These are phyloP conservation scores for Zygosaccharomyces siamensis DNA, from an alignment of 805 yeast species.

Conservation along the genomic window DNA sequence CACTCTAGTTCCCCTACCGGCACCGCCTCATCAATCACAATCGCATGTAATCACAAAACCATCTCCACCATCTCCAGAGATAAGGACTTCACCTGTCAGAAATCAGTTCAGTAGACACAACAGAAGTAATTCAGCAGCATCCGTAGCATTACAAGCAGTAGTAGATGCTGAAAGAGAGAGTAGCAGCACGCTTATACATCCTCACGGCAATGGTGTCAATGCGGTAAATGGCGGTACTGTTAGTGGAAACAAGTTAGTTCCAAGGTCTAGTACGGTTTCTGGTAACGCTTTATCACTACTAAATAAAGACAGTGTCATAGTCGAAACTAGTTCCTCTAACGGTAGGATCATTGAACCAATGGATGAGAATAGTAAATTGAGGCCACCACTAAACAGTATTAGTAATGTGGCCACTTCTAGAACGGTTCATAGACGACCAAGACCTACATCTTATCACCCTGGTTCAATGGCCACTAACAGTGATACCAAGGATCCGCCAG, in stretches of 20 bases:
- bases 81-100: constrained; percentile 22
- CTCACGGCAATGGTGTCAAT: neutral
- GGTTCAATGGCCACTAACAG: constrained; percentile 10
- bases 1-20: constrained; percentile 44
- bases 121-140: constrained; percentile 50
- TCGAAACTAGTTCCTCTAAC: constrained; percentile 25
- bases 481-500: neutral
- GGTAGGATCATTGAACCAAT: constrained; percentile 16
- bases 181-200: neutral
- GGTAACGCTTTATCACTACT: constrained; percentile 19
- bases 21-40: constrained; percentile 66
- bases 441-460: constrained; percentile 85
- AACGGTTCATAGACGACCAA: constrained; percentile 50
- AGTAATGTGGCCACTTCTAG: neutral
- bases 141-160: constrained; percentile 66
- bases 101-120: constrained; percentile 28
- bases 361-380: neutral
- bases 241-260: constrained; percentile 15
- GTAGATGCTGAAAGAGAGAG: constrained; percentile 51
- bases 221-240: constrained; percentile 11
- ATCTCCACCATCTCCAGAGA: constrained; percentile 32
- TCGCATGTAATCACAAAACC: constrained; percentile 52
- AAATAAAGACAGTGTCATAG: constrained; percentile 24
- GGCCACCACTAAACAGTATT: neutral
- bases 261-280: constrained; percentile 36